phyloP scores from a whole-genome alignment of 352 stramenopile genomes.

The Globisporangium megalacanthum region DNA sequence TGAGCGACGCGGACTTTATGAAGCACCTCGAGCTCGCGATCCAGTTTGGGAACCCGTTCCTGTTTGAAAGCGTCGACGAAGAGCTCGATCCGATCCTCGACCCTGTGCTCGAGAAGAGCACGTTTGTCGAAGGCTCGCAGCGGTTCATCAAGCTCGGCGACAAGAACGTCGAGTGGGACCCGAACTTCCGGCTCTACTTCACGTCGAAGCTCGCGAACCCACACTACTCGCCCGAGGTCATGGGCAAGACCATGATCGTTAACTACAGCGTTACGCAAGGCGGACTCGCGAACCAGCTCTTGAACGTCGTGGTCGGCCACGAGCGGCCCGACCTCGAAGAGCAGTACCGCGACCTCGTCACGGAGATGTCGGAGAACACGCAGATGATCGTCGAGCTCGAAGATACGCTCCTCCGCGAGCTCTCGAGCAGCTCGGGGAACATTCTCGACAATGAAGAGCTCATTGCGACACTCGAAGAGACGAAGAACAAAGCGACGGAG shows the following conservation, averaged over 20 bases:
- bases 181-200: conserved; percentile 92
- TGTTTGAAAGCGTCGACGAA: conserved; percentile 95
- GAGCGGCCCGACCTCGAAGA: conserved; percentile 92
- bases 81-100: conserved; percentile 94
- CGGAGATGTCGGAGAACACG: conserved; percentile 92
- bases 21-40: conserved; percentile 93
- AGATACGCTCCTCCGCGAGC: conserved; percentile 88
- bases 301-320: conserved; percentile 93
- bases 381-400: conserved; percentile 92
- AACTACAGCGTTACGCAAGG: conserved; percentile 95
- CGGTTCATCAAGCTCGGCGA: conserved; percentile 91
- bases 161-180: conserved; percentile 93
- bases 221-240: conserved; percentile 93
- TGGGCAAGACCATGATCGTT: conserved; percentile 96
- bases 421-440: conserved; percentile 88
- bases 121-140: conserved; percentile 87
- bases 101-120: conserved; percentile 92
- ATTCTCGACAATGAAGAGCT: conserved; percentile 95
- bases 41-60: conserved; percentile 93
- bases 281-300: conserved; percentile 89
- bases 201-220: conserved; percentile 94
- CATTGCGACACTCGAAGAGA: conserved; percentile 92
- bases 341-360: conserved; percentile 90
- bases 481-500: conserved; percentile 92
- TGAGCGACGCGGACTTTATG: conserved; percentile 95